Conservation (phyloP, 768 basidiomycete genomes). For the Boletellus ananiceps region DNA sequence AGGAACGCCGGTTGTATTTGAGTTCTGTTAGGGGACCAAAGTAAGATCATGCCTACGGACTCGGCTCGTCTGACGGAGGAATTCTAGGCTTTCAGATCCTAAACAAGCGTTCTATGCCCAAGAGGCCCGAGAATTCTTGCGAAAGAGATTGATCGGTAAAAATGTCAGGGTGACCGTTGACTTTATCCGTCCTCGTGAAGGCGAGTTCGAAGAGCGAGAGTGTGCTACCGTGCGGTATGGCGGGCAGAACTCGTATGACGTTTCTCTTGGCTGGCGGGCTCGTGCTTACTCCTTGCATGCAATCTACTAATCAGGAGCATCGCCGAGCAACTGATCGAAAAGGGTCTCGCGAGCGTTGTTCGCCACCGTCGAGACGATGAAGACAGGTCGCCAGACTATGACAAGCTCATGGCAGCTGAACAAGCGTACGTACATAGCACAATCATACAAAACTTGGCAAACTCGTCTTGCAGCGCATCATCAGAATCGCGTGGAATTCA, state of each 20-base stretch:
- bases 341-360: conserved; percentile 84
- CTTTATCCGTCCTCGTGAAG: conserved; percentile 87
- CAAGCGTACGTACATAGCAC: conserved; percentile 61
- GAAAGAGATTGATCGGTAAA: conserved; percentile 91
- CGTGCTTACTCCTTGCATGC: conserved; percentile 5
- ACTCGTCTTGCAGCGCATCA: conserved; percentile 53
- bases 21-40: conserved; percentile 86
- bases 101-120: conserved; percentile 84
- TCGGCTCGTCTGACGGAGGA: conserved; percentile 1
- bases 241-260: conserved; percentile 65
- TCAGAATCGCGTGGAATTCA: conserved; percentile 81
- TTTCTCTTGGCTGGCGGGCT: neutral
- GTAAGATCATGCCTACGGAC: conserved; percentile 35
- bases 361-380: conserved; percentile 95
- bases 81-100: conserved; percentile 68
- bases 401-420: conserved; percentile 93
- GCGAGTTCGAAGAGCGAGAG: conserved; percentile 91
- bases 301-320: conserved; percentile 57
- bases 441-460: neutral
- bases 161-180: conserved; percentile 79
- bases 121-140: conserved; percentile 89
- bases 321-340: conserved; percentile 90
- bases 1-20: conserved; percentile 80
- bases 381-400: conserved; percentile 91
- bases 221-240: conserved; percentile 87